A percentile compares a stretch with the other conserved stretches of the same genome.
Evolutionary conservation across 352 stramenopile species (phyloP).

Genomic region (Lagenidium sp.): DNA sequence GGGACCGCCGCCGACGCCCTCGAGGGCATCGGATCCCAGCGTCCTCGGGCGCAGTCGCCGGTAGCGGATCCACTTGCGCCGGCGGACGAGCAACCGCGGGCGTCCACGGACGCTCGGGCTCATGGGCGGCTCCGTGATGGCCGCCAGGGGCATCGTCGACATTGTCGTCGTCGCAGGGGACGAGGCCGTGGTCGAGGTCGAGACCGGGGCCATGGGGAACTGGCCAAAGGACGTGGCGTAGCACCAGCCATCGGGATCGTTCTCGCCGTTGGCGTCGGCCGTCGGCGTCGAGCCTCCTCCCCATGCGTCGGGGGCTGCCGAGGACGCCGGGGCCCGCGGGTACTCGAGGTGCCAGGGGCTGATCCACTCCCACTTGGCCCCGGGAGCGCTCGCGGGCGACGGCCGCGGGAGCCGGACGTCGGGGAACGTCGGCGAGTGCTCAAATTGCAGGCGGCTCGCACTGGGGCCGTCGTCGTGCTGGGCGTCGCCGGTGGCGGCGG

Average conservation of each 20-base stretch:
- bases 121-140: too few relatives aligned
- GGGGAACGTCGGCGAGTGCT: background rate
- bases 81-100: slow-evolving; percentile 38
- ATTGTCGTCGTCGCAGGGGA: background rate
- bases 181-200: background rate
- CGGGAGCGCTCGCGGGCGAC: too few relatives aligned
- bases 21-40: background rate
- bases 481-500: background rate
- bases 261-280: slow-evolving; percentile 21
- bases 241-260: background rate
- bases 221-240: background rate
- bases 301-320: slow-evolving; percentile 50
- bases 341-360: too few relatives aligned
- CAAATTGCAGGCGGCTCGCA: background rate
- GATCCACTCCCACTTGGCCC: too few relatives aligned
- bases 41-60: slow-evolving; percentile 17
- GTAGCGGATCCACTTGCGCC: slow-evolving; percentile 64
- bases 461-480: background rate
- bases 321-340: slow-evolving; percentile 6
- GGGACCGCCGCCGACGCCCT: background rate
- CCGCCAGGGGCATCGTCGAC: background rate
- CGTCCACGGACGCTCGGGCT: slow-evolving; percentile 14
- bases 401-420: too few relatives aligned
- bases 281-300: too few relatives aligned
- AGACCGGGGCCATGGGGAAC: too few relatives aligned